phyloP scores from a whole-genome alignment of 306 rosid genomes.

The Erythrophleum fordii region DNA sequence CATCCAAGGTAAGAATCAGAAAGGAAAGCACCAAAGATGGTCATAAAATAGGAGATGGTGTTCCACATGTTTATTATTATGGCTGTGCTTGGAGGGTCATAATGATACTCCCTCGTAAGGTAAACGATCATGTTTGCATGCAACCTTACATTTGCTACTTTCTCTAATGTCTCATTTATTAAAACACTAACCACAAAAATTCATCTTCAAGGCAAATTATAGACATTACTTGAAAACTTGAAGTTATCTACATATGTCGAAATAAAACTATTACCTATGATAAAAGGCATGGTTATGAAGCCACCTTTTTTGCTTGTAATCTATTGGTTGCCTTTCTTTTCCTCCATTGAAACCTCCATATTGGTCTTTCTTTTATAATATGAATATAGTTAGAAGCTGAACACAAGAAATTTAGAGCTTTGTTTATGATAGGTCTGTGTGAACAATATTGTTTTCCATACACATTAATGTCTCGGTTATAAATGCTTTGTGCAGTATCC shows the following conservation, averaged over 20 bases:
- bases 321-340: constrained; percentile 40
- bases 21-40: constrained; percentile 77
- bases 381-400: constrained; percentile 16
- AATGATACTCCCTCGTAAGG: constrained; percentile 54
- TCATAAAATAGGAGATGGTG: constrained; percentile 50
- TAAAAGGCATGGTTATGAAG: constrained; percentile 75
- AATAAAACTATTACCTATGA: constrained; percentile 53
- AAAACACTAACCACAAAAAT: constrained; percentile 17
- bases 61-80: constrained; percentile 60
- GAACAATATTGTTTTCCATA: background rate
- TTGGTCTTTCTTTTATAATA: constrained; percentile 33
- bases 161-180: constrained; percentile 85
- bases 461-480: background rate
- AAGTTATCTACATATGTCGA: no score
- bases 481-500: background rate
- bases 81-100: constrained; percentile 48
- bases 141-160: constrained; percentile 71
- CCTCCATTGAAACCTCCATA: constrained; percentile 42
- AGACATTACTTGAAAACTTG: background rate
- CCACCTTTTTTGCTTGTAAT: constrained; percentile 66
- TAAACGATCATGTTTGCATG: constrained; percentile 71
- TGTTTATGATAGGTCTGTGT: constrained; percentile 2
- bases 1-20: constrained; percentile 79
- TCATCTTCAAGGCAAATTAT: background rate
- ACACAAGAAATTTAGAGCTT: constrained; percentile 13